Evolutionary conservation across 2,329 filamentous ascomycete species (phyloP).

Genomic region (Trichoderma cornu-damae): DNA sequence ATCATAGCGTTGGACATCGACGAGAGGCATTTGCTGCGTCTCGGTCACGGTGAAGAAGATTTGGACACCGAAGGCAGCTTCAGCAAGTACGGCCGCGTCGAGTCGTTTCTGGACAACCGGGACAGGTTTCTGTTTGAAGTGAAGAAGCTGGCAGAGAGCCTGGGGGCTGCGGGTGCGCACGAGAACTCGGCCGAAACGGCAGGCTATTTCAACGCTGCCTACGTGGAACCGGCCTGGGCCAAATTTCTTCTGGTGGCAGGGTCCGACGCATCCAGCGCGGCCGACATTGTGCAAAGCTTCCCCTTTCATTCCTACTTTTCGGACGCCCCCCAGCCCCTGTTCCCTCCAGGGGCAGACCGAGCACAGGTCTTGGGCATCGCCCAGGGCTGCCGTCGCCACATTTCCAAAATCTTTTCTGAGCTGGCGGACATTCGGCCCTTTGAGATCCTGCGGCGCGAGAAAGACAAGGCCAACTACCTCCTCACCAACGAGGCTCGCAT

Average conservation of each 20-base stretch:
- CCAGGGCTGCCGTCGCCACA: slow-evolving; percentile 80
- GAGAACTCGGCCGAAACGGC: slow-evolving; percentile 95
- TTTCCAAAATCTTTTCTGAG: slow-evolving; percentile 85
- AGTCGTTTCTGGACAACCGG: slow-evolving; percentile 89
- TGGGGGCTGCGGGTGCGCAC: slow-evolving; percentile 87
- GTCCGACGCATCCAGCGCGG: slow-evolving; percentile 49
- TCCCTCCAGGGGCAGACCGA: slow-evolving; percentile 60
- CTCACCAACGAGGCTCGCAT: slow-evolving; percentile 94
- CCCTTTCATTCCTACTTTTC: slow-evolving; percentile 87
- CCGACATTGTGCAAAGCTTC: slow-evolving; percentile 67
- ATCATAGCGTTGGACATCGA: slow-evolving; percentile 96
- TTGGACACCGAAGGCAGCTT: slow-evolving; percentile 80
- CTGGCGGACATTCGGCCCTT: slow-evolving; percentile 91
- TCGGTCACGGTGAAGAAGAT: slow-evolving; percentile 95
- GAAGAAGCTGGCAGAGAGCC: slow-evolving; percentile 74
- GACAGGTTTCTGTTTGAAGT: slow-evolving; percentile 76
- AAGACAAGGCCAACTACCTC: slow-evolving; percentile 94
- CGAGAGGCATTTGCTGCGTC: slow-evolving; percentile 81
- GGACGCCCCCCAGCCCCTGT: slow-evolving; percentile 80
- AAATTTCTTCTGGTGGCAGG: slow-evolving; percentile 64
- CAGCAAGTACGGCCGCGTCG: slow-evolving; percentile 90
- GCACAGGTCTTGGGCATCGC: slow-evolving; percentile 70
- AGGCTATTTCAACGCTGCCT: slow-evolving; percentile 92
- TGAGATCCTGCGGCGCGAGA: slow-evolving; percentile 81
- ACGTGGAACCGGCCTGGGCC: slow-evolving; percentile 81